Percentiles rank a stretch among this genome's conserved stretches.
These are phyloP conservation scores for Emergomyces orientalis DNA, from an alignment of 2,329 filamentous ascomycete species.

Conservation along the genomic window DNA sequence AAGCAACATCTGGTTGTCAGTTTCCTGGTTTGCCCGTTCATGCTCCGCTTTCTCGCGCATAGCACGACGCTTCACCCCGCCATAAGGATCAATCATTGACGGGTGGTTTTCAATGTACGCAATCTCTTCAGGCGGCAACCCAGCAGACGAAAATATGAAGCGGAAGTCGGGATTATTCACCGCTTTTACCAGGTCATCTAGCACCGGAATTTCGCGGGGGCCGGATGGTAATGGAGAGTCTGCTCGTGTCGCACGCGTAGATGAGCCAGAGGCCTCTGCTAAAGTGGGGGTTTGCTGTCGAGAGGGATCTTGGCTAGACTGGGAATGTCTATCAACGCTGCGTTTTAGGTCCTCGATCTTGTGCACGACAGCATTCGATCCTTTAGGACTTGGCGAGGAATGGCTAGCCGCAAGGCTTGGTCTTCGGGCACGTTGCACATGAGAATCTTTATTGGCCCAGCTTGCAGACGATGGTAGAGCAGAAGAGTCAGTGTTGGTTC, in stretches of 20 bases:
- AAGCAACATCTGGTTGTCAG: constrained; percentile 45
- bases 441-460: constrained; percentile 67
- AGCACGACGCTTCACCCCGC: constrained; percentile 69
- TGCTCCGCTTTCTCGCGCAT: constrained; percentile 65
- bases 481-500: constrained; percentile 62
- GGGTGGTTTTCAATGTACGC: constrained; percentile 53
- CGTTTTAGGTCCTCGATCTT: constrained; percentile 29
- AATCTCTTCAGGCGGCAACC: constrained; percentile 40
- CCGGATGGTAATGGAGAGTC: constrained; percentile 17
- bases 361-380: constrained; percentile 36
- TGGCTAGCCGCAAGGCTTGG: constrained; percentile 72
- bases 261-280: constrained; percentile 14
- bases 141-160: constrained; percentile 45
- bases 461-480: constrained; percentile 89
- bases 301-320: constrained; percentile 18
- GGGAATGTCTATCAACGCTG: constrained; percentile 23
- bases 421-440: constrained; percentile 56
- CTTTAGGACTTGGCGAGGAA: constrained; percentile 71
- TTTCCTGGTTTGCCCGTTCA: constrained; percentile 45
- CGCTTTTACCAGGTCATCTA: constrained; percentile 38
- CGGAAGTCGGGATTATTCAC: constrained; percentile 43
- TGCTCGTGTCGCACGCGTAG: constrained; percentile 14
- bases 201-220: constrained; percentile 23
- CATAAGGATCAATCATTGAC: constrained; percentile 71
- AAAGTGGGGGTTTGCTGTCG: constrained; percentile 21